Conservation (phyloP, 2,329 filamentous ascomycete genomes). For the Aspergillus nomiae region DNA sequence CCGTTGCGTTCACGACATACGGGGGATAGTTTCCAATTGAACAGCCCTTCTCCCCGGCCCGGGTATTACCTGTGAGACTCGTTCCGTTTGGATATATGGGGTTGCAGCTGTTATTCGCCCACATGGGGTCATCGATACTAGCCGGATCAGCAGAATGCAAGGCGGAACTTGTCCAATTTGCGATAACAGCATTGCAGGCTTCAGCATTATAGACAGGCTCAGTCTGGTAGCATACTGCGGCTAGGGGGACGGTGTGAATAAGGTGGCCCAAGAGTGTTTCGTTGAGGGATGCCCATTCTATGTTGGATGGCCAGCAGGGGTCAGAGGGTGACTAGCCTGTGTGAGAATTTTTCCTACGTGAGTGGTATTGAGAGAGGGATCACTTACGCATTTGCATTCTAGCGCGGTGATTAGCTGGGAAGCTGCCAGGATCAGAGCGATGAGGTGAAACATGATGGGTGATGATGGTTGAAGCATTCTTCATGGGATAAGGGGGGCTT, state of each 20-base stretch:
- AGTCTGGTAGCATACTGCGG: no score
- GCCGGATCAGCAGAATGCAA: slow-evolving; percentile 27
- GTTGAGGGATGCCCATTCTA: slow-evolving; percentile 35
- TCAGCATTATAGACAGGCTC: no score
- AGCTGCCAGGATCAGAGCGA: no score
- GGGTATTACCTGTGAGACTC: slow-evolving; percentile 13
- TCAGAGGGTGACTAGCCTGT: background rate
- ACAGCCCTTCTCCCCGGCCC: slow-evolving; percentile 14
- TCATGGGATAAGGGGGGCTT: no score
- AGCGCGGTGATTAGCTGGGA: no score
- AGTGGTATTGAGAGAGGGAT: no score
- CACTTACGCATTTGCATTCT: no score
- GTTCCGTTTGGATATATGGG: slow-evolving; percentile 23
- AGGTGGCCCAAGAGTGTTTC: no score
- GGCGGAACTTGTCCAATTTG: slow-evolving; percentile 23
- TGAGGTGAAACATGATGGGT: no score
- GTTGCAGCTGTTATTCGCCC: slow-evolving; percentile 25
- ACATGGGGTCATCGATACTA: slow-evolving; percentile 22
- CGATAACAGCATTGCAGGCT: slow-evolving; percentile 10
- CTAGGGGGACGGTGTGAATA: no score
- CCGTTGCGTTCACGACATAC: slow-evolving; percentile 30
- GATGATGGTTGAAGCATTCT: no score
- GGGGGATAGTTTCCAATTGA: slow-evolving; percentile 18
- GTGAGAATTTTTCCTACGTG: no score
- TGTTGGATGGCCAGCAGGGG: slow-evolving; percentile 32